Conservation (phyloP, 2,329 filamentous ascomycete species). For the Macrophomina phaseolina region DNA sequence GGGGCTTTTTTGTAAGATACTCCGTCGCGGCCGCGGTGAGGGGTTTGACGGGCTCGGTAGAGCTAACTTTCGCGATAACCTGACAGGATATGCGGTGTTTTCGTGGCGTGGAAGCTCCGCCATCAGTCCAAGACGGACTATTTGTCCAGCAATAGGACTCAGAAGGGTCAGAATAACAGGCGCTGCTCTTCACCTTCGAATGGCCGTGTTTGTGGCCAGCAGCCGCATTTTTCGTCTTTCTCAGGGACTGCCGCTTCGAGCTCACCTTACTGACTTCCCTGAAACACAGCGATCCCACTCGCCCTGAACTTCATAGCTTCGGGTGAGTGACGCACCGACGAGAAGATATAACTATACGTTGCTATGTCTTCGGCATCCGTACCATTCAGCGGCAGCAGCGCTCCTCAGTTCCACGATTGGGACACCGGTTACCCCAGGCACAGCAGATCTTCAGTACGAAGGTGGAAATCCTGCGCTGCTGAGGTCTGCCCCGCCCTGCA, state of each 20-base stretch:
- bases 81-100: constrained; percentile 66
- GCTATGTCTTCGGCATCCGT: constrained; percentile 4
- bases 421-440: background rate
- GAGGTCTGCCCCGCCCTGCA: background rate
- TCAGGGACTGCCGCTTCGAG: background rate
- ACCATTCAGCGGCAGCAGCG: constrained; percentile 19
- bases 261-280: background rate
- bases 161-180: constrained; percentile 70
- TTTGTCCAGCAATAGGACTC: constrained; percentile 78
- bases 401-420: background rate
- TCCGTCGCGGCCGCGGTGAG: background rate
- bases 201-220: background rate
- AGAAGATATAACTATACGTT: background rate
- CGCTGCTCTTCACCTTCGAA: background rate
- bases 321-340: constrained; percentile 68
- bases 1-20: constrained; percentile 72
- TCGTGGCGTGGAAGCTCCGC: constrained; percentile 61
- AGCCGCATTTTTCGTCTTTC: background rate
- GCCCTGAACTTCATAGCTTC: constrained; percentile 90
- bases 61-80: constrained; percentile 30
- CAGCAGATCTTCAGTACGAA: background rate
- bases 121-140: constrained; percentile 73
- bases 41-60: background rate
- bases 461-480: background rate
- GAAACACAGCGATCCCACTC: constrained; percentile 71